Evolutionary conservation across 768 basidiomycete species (phyloP), one percentile per base, ranked within the genome.

Genomic region (Favolaschia claudopus): DNA sequence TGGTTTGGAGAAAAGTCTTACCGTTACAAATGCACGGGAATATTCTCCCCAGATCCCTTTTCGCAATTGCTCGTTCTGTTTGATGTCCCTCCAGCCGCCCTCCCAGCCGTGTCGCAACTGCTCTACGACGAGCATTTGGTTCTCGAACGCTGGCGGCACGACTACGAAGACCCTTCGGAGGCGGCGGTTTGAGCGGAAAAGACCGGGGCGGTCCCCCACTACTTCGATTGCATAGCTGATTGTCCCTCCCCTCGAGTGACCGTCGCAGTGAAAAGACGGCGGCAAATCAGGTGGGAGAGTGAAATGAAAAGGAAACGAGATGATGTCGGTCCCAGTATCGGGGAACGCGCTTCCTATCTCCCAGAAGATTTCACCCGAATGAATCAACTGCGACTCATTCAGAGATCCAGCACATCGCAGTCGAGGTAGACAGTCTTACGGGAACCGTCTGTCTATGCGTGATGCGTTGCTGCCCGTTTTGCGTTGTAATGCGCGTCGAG

Each of bases 261-360:
- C 38, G 25, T 32, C 25, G 31, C 58, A 60, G 17, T 60, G 52
- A 17, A 54, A 60, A 1, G 58, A 54, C 0, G 58, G 58, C 25
- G 45, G 58, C 0, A 49, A 29, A 29, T 34, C 39, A 3, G 17
- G 32, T 1, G 58, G 58, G 1, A 60, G 28, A 19, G 34, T 28
- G 27, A 60, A 60, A 42, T 47, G 52, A 10, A 60, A 60, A 43
- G 58, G 33, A 24, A 31, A 34, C n/a, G 55, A 57, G 5, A 57
- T 4, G 14, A 57, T 22, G 24, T 49, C 38, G 17, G 55, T 42
- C 5, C 47, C 55, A 1, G 55, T 17, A 4, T 33, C 47, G 8
- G 55, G 55, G 15, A 49, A 40, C 2, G 39, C 25, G 33, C 24
- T 49, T 19, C 55, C 55, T 43, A 27, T 38, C 7, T 20, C 44